phyloP scores from a whole-genome alignment of 495 filamentous ascomycete genomes.

The Amniculicola lignicola region DNA sequence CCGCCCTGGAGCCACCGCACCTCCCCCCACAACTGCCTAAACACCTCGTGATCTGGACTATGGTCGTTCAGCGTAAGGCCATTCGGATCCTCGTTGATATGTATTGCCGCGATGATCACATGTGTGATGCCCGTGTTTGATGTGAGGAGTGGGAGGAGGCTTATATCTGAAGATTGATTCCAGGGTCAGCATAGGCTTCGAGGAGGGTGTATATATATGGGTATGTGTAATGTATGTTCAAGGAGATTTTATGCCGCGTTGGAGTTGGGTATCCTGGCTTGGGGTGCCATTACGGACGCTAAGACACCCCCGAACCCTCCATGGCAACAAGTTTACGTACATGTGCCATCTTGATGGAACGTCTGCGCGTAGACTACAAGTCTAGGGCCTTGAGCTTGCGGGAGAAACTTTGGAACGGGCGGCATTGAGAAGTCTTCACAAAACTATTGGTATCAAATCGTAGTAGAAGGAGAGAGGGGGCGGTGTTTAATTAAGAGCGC shows the following conservation, averaged over 20 bases:
- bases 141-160: slow-evolving; percentile 46
- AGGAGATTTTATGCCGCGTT: too few relatives aligned
- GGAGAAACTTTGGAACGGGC: slow-evolving; percentile 30
- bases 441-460: too few relatives aligned
- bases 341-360: slow-evolving; percentile 38
- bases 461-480: too few relatives aligned
- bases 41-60: slow-evolving; percentile 34
- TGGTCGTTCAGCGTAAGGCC: slow-evolving; percentile 49
- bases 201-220: too few relatives aligned
- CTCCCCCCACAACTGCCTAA: slow-evolving; percentile 43
- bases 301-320: too few relatives aligned
- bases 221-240: too few relatives aligned
- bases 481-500: too few relatives aligned
- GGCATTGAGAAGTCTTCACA: slow-evolving; percentile 29
- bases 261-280: too few relatives aligned
- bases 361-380: slow-evolving; percentile 48
- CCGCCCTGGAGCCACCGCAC: slow-evolving; percentile 43
- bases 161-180: too few relatives aligned
- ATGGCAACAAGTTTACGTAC: too few relatives aligned
- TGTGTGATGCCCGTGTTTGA: slow-evolving; percentile 47
- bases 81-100: slow-evolving; percentile 46
- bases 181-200: too few relatives aligned
- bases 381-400: slow-evolving; percentile 33
- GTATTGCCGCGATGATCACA: slow-evolving; percentile 47
- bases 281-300: too few relatives aligned